Evolutionary conservation across 306 rosid species (phyloP).

Genomic region (Lotus japonicus): DNA sequence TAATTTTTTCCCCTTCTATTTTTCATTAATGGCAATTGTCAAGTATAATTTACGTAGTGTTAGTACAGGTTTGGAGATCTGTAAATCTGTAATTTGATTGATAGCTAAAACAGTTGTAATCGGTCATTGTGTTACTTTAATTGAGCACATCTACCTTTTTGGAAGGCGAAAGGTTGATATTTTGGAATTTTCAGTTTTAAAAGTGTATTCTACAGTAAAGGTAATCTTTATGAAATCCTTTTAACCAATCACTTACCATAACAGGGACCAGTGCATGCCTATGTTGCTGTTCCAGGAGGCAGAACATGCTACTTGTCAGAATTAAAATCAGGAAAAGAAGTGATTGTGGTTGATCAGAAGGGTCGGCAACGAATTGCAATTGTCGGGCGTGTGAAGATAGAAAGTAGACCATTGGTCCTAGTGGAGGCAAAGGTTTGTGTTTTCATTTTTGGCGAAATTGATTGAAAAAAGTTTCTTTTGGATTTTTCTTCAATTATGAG

Average conservation of each 20-base stretch:
- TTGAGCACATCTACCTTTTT: not conserved
- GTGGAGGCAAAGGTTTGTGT: slow-evolving; percentile 83
- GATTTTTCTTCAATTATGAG: not conserved
- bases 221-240: not conserved
- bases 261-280: slow-evolving; percentile 86
- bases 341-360: slow-evolving; percentile 66
- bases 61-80: not conserved
- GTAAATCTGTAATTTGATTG: not conserved
- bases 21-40: not conserved
- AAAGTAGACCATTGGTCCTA: slow-evolving; percentile 72
- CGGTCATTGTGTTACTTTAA: not conserved
- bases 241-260: not conserved
- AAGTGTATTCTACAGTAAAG: not conserved
- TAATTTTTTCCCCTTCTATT: not conserved
- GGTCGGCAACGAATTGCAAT: slow-evolving; percentile 65
- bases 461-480: not conserved
- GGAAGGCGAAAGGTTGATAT: not conserved
- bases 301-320: slow-evolving; percentile 85
- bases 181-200: not conserved
- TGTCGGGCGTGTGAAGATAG: slow-evolving; percentile 88
- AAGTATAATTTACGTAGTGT: not conserved
- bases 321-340: slow-evolving; percentile 78
- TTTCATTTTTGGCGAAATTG: not conserved
- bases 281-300: slow-evolving; percentile 80
- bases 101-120: not conserved